Evolutionary conservation across 1,139 yeast species (phyloP).

Genomic region (Debaryomyces fabryi): DNA sequence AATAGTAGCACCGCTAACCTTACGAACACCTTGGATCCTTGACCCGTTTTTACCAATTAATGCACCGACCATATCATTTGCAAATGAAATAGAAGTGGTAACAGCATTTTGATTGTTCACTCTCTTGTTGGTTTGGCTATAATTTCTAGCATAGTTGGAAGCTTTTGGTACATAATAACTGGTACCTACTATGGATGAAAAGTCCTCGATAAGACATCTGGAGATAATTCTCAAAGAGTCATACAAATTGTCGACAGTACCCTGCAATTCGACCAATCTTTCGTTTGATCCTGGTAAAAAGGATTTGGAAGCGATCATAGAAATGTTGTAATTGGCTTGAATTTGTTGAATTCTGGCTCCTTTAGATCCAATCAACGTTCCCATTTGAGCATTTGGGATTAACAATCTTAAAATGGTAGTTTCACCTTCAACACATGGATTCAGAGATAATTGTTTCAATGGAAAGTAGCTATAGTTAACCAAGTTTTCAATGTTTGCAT

Average conservation of each 20-base stretch:
- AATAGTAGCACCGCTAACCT: conserved; percentile 78
- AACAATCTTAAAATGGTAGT: conserved; percentile 68
- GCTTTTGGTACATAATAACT: conserved; percentile 65
- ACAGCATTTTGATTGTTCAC: conserved; percentile 12
- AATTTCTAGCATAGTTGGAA: conserved; percentile 15
- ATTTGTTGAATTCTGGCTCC: conserved; percentile 82
- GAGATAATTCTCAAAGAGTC: conserved; percentile 64
- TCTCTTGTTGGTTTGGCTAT: conserved; percentile 11
- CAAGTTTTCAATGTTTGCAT: conserved; percentile 32
- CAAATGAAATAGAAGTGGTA: conserved; percentile 54
- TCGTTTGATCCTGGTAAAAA: conserved; percentile 84
- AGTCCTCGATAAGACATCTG: conserved; percentile 75
- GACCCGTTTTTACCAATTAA: conserved; percentile 86
- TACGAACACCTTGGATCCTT: conserved; percentile 84
- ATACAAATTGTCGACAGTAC: conserved; percentile 65
- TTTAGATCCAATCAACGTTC: conserved; percentile 84
- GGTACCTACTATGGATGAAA: conserved; percentile 66
- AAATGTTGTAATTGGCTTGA: conserved; percentile 69
- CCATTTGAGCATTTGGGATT: conserved; percentile 87
- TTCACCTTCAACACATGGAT: conserved; percentile 53
- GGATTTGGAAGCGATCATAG: conserved; percentile 88
- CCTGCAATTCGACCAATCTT: conserved; percentile 87
- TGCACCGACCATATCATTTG: conserved; percentile 88
- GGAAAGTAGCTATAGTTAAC: conserved; percentile 59
- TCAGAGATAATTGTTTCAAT: conserved; percentile 57